Evolutionary conservation across 2,329 filamentous ascomycete genomes (phyloP).

Genomic region (Colletotrichum shisoi): DNA sequence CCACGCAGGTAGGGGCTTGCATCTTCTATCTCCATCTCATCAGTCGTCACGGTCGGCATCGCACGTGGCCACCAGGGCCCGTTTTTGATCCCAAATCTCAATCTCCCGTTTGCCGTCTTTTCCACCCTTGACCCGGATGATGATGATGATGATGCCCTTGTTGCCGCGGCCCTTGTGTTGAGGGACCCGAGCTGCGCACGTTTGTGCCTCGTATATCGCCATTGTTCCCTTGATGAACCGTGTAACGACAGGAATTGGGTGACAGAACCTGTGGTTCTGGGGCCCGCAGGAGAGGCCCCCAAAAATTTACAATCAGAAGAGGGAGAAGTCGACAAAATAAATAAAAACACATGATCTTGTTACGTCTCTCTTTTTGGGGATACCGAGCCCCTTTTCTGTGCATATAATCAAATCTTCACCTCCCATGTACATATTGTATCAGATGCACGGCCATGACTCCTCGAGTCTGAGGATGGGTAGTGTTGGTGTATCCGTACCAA

Average conservation of each 20-base stretch:
- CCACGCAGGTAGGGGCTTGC: slow-evolving; percentile 32
- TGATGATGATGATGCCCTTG: slow-evolving; percentile 3
- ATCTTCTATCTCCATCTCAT: slow-evolving; percentile 29
- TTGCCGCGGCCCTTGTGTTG: background rate
- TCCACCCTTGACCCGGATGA: slow-evolving; percentile 22
- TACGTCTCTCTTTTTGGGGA: background rate
- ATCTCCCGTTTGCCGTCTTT: slow-evolving; percentile 42
- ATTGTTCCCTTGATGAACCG: slow-evolving; percentile 16
- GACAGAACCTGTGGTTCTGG: background rate
- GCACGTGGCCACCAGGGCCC: slow-evolving; percentile 46
- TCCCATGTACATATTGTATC: slow-evolving; percentile 20
- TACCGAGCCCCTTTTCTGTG: slow-evolving; percentile 19
- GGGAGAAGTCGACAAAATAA: too few relatives aligned
- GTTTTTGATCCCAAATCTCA: slow-evolving; percentile 44
- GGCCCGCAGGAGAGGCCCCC: background rate
- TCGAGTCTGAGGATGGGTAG: background rate
- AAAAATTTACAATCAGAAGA: too few relatives aligned
- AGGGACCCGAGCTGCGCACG: slow-evolving; percentile 11
- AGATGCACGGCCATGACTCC: slow-evolving; percentile 14
- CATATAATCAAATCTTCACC: slow-evolving; percentile 14
- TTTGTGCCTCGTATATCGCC: slow-evolving; percentile 30
- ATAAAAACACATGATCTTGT: background rate
- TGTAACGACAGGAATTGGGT: background rate
- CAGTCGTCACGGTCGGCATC: slow-evolving; percentile 32
- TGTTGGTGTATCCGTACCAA: too few relatives aligned